Base-by-base conservation (phyloP, 345 rosid genomes). In the Populus nigra region DNA sequence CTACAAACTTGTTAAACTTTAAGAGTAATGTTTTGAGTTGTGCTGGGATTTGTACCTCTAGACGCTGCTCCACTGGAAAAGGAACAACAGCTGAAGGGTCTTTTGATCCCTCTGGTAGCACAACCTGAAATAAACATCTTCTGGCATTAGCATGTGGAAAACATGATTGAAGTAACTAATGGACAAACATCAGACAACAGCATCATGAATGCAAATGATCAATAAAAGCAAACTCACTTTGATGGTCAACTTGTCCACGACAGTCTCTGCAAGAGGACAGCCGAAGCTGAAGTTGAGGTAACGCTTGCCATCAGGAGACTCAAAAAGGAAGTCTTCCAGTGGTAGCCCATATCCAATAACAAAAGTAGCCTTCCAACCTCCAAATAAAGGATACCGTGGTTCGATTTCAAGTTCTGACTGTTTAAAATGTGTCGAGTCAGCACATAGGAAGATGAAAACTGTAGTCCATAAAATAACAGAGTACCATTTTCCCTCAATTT, bases 331-430 rank as follows among this genome's bases (percentile, higher is more conserved):
- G 82, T 92, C 98, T 81, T 94, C 87, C 88, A 92, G 84, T 16
- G 97, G 99, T 76, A 96, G 85, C 78, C 91, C 90, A 82, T 96
- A 96, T 38, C 98, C 99, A 74, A 94, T 90, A 69, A 94, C 79
- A 85, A 96, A 96, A 81, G 97, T 92, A 68, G 98, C 88, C 82
- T 90, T 92, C 99, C 99, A 96, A 69, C 98, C 98, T 83, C 99
- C 99, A 87, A 96, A 91, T 83, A 96, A 83, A 67, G 99, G 99
- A 87, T 94, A 94, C 5, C 98, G 90, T 3, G 98, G 98, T 80
- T 94, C 98, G 65, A 94, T 85, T 88, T 96, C 98, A 76, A 96
- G 98, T 82, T 96, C 97, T 43, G 98, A 92, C 98, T 94, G 98
- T 86, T 85, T 73, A 77, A 73, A 66, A 36, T 50, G 41, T 39